Percentiles rank a stretch among this genome's conserved stretches.
These are phyloP conservation scores for Corymbia maculata DNA, from an alignment of 345 rosid genomes.

Conservation along the genomic window DNA sequence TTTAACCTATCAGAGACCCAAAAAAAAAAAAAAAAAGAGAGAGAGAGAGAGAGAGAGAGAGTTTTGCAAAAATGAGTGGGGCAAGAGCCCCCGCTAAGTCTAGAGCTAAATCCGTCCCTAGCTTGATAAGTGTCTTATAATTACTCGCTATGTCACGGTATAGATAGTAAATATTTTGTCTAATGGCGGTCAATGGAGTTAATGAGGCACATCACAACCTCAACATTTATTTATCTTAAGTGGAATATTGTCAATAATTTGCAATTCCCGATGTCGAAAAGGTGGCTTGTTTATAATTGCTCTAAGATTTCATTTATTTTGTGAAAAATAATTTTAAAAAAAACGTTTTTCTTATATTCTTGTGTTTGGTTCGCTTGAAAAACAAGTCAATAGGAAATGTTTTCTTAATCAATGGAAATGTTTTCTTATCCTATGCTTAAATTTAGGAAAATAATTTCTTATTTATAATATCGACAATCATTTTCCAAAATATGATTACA, in stretches of 20 bases:
- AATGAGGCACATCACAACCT: background rate
- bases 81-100: background rate
- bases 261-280: background rate
- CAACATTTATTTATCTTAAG: background rate
- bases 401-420: too few relatives aligned
- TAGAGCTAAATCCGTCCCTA: background rate
- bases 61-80: too few relatives aligned
- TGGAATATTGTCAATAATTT: background rate
- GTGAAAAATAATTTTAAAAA: background rate
- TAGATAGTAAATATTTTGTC: background rate
- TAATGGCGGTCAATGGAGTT: background rate
- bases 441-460: background rate
- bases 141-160: background rate
- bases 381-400: background rate
- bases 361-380: too few relatives aligned
- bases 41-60: too few relatives aligned
- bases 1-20: background rate
- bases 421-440: background rate
- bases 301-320: background rate
- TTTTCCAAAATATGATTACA: background rate
- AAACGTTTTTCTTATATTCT: background rate
- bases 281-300: background rate
- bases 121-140: background rate
- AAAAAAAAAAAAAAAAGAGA: background rate
- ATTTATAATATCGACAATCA: too few relatives aligned